Conservation (phyloP, 1,284 basidiomycete species). For the Cerrena zonata region DNA sequence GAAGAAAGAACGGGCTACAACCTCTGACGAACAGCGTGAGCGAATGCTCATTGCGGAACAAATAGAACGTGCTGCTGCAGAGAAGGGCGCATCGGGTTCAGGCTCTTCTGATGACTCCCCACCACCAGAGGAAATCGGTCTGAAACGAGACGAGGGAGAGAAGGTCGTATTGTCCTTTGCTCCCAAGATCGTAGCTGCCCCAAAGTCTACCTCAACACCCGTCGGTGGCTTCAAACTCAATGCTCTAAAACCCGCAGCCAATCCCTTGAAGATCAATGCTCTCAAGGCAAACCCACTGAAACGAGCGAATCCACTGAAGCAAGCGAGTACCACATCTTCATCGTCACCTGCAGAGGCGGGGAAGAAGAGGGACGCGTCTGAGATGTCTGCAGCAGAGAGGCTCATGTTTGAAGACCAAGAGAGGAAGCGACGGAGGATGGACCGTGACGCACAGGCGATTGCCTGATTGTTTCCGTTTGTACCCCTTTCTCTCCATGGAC, state of each 20-base stretch:
- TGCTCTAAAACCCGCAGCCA: constrained; percentile 47
- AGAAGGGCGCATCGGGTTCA: constrained; percentile 23
- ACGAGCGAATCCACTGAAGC: constrained; percentile 73
- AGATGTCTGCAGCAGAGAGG: constrained; percentile 75
- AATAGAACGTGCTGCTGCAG: constrained; percentile 75
- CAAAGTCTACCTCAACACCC: constrained; percentile 24
- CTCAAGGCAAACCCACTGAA: constrained; percentile 45
- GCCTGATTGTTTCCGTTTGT: constrained; percentile 15
- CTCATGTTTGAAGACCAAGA: constrained; percentile 85
- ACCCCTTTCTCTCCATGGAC: not conserved
- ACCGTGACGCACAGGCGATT: constrained; percentile 45
- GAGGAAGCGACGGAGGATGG: constrained; percentile 69
- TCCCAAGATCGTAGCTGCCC: constrained; percentile 38
- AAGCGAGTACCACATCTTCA: constrained; percentile 24
- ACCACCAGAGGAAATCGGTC: constrained; percentile 45
- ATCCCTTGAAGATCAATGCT: constrained; percentile 39
- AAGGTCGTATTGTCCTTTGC: constrained; percentile 70
- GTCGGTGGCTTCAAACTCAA: constrained; percentile 61
- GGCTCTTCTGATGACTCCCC: constrained; percentile 28
- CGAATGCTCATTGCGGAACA: constrained; percentile 87
- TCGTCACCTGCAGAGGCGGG: constrained; percentile 15
- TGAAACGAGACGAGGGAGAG: constrained; percentile 72
- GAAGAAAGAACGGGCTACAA: constrained; percentile 88
- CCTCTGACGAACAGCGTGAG: constrained; percentile 92
- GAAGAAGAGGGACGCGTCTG: constrained; percentile 50